Conservation (phyloP, 2,329 filamentous ascomycete genomes). For the Fusarium subtropicale region DNA sequence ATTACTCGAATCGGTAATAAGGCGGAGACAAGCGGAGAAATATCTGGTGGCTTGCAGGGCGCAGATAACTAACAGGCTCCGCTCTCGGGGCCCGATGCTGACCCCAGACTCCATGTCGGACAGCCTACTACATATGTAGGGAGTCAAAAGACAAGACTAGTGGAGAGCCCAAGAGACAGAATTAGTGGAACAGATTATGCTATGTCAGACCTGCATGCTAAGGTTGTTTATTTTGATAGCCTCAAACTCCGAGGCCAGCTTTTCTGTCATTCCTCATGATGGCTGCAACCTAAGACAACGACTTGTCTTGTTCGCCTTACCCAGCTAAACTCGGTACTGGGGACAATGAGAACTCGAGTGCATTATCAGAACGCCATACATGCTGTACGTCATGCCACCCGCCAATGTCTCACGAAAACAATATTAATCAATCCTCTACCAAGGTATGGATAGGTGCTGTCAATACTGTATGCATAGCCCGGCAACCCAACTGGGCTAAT, state of each 20-base stretch:
- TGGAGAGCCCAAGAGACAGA: neutral
- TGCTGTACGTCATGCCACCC: constrained; percentile 5
- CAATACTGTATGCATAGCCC: neutral
- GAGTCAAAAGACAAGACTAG: neutral
- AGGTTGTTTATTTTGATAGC: neutral
- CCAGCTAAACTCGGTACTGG: neutral
- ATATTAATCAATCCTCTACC: no score
- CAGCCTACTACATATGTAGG: neutral
- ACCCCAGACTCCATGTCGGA: neutral
- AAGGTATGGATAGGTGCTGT: no score
- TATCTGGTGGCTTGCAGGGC: constrained; percentile 15
- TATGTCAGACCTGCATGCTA: neutral
- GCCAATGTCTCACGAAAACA: neutral
- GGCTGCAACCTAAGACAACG: constrained; percentile 20
- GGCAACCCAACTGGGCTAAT: neutral
- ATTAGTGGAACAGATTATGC: neutral
- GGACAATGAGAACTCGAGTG: neutral
- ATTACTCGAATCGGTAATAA: constrained; percentile 29
- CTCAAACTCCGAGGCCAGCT: neutral
- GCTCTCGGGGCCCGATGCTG: constrained; percentile 30
- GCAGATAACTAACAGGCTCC: constrained; percentile 3
- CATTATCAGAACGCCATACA: neutral
- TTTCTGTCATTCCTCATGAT: neutral
- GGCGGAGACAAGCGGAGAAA: constrained; percentile 21
- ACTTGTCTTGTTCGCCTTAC: neutral